phyloP scores from a whole-genome alignment of 1,284 basidiomycete species.

The Coniferiporia weirii region DNA sequence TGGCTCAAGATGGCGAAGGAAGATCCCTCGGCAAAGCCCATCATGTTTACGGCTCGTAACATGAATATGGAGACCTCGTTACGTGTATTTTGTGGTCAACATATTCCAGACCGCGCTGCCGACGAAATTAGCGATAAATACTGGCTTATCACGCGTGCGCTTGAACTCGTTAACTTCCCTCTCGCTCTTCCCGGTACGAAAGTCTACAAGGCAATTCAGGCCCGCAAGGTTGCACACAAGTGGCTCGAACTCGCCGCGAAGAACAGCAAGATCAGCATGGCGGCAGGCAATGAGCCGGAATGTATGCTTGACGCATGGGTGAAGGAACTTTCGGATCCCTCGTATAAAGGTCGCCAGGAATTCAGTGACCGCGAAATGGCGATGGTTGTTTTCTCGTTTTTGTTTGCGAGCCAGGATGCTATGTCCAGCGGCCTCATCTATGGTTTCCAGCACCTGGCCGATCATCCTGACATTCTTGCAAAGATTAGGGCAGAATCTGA shows the following conservation, averaged over 20 bases:
- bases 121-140: conserved; percentile 88
- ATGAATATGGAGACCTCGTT: conserved; percentile 98
- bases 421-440: conserved; percentile 95
- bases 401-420: conserved; percentile 97
- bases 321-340: conserved; percentile 63
- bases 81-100: conserved; percentile 89
- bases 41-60: conserved; percentile 90
- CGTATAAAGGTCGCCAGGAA: conserved; percentile 76
- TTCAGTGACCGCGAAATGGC: conserved; percentile 95
- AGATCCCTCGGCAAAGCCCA: conserved; percentile 50
- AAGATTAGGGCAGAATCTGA: conserved; percentile 94
- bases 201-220: conserved; percentile 91
- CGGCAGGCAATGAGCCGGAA: conserved; percentile 73
- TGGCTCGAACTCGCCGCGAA: conserved; percentile 81
- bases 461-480: conserved; percentile 83
- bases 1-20: conserved; percentile 64
- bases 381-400: conserved; percentile 93
- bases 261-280: conserved; percentile 82
- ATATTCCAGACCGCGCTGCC: conserved; percentile 79
- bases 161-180: conserved; percentile 99
- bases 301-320: conserved; percentile 97
- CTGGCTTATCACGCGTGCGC: conserved; percentile 92
- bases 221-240: conserved; percentile 83
- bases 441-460: conserved; percentile 93
- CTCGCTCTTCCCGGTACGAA: conserved; percentile 95